Conservation (phyloP, 192 early-diverging fungal genomes). For the Geranomyces michiganensis region DNA sequence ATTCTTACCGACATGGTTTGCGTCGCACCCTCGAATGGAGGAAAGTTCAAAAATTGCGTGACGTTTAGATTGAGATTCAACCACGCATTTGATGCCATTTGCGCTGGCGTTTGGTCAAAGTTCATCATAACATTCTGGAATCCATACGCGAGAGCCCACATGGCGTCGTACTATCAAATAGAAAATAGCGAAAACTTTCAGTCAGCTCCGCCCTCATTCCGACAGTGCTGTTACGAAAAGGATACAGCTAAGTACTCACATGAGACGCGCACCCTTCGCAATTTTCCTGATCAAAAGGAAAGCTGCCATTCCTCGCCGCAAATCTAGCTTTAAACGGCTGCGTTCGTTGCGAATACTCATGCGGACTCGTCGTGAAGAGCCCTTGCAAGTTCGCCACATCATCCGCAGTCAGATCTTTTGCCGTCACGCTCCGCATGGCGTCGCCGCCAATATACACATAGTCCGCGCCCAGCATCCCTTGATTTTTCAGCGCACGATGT, state of each 20-base stretch:
- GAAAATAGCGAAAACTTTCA: not conserved
- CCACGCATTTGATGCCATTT: constrained; percentile 17
- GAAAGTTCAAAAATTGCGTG: constrained; percentile 6
- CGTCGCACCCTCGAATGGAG: not conserved
- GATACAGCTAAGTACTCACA: not conserved
- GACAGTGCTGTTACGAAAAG: too few species aligned
- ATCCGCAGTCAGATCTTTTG: not conserved
- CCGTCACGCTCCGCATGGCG: constrained; percentile 1
- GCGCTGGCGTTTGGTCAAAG: not conserved
- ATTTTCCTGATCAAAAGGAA: not conserved
- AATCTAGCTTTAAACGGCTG: not conserved
- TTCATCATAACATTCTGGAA: constrained; percentile 28
- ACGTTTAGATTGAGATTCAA: constrained; percentile 17
- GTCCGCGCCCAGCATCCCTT: constrained; percentile 17
- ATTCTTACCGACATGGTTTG: constrained; percentile 1
- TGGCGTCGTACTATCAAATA: constrained; percentile 17
- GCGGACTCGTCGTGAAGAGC: constrained; percentile 1
- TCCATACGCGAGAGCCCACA: constrained; percentile 19
- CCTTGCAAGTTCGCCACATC: constrained; percentile 10
- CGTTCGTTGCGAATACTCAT: constrained; percentile 15
- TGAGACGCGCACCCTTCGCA: constrained; percentile 2
- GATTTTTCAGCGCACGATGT: not conserved
- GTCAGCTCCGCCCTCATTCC: not conserved
- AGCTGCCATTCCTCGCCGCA: not conserved
- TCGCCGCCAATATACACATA: constrained; percentile 20